A percentile compares a stretch with the other conserved stretches of the same genome.
Evolutionary conservation across 441 rosid genomes (phyloP).

Genomic region (Gossypium lobatum): DNA sequence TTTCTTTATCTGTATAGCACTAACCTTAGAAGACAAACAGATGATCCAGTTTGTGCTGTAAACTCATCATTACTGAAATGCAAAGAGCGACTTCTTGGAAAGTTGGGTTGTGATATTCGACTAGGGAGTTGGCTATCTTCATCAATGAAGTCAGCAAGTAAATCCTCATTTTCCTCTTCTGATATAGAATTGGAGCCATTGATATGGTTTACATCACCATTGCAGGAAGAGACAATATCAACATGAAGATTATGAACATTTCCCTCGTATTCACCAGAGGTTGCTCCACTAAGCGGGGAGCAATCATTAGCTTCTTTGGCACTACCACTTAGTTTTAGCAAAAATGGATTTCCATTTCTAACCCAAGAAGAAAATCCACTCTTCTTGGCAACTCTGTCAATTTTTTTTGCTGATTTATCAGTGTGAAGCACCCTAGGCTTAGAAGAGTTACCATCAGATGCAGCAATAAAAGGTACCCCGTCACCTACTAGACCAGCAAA

Average conservation of each 20-base stretch:
- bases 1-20: not conserved
- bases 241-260: slow-evolving; percentile 18
- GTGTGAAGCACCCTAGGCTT: slow-evolving; percentile 44
- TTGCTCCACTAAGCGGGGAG: slow-evolving; percentile 35
- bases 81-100: slow-evolving; percentile 34
- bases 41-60: slow-evolving; percentile 88
- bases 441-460: slow-evolving; percentile 39
- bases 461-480: slow-evolving; percentile 76
- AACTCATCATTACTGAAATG: slow-evolving; percentile 57
- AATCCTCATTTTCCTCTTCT: slow-evolving; percentile 97
- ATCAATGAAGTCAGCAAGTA: slow-evolving; percentile 96
- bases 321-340: slow-evolving; percentile 38
- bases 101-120: slow-evolving; percentile 56
- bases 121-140: slow-evolving; percentile 99
- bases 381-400: slow-evolving; percentile 37
- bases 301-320: slow-evolving; percentile 42
- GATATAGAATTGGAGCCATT: slow-evolving; percentile 52
- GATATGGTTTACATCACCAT: slow-evolving; percentile 27
- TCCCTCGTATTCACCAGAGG: slow-evolving; percentile 39
- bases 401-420: slow-evolving; percentile 35
- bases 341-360: slow-evolving; percentile 79
- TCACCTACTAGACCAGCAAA: slow-evolving; percentile 93
- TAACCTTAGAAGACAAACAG: slow-evolving; percentile 91
- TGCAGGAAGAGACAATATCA: slow-evolving; percentile 30
- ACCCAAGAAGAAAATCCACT: slow-evolving; percentile 83